Percentiles rank a stretch among this genome's conserved stretches.
Evolutionary conservation across 2,329 filamentous ascomycete species (phyloP).

Genomic region (Pseudocercospora pini-densiflorae): DNA sequence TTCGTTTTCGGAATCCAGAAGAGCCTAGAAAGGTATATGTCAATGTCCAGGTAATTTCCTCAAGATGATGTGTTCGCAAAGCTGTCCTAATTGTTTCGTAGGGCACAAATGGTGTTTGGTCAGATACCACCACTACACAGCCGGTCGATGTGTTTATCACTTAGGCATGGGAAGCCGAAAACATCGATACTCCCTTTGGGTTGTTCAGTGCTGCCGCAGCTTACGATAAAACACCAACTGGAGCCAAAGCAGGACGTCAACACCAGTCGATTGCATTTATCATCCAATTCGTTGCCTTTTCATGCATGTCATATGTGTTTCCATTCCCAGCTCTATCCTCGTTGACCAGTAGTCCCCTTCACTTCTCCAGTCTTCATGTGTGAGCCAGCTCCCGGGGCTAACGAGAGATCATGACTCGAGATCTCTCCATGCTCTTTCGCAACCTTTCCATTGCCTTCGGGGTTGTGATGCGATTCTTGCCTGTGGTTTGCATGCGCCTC

Average conservation of each 20-base stretch:
- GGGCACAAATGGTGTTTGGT: neutral
- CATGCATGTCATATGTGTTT: neutral
- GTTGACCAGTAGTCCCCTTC: slow-evolving; percentile 11
- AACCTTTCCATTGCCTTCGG: slow-evolving; percentile 14
- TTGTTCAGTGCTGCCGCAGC: neutral
- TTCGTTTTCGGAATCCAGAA: too few species aligned
- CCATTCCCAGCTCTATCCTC: slow-evolving; percentile 13
- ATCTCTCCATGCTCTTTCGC: slow-evolving; percentile 28
- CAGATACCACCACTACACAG: neutral
- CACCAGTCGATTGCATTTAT: neutral
- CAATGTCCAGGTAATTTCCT: too few species aligned
- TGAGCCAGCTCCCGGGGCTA: slow-evolving; percentile 24
- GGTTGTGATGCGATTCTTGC: slow-evolving; percentile 26
- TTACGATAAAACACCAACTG: neutral
- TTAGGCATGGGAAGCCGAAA: neutral
- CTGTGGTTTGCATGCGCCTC: slow-evolving; percentile 23
- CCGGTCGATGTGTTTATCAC: neutral
- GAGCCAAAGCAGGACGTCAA: neutral
- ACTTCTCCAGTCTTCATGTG: slow-evolving; percentile 16
- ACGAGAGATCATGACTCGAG: slow-evolving; percentile 20
- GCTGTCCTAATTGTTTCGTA: neutral
- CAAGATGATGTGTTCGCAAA: too few species aligned
- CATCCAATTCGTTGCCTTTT: neutral
- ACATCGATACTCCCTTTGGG: neutral
- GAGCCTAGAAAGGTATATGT: too few species aligned